Conservation (phyloP, 2,329 filamentous ascomycete species). For the Cryoendolithus antarcticus region DNA sequence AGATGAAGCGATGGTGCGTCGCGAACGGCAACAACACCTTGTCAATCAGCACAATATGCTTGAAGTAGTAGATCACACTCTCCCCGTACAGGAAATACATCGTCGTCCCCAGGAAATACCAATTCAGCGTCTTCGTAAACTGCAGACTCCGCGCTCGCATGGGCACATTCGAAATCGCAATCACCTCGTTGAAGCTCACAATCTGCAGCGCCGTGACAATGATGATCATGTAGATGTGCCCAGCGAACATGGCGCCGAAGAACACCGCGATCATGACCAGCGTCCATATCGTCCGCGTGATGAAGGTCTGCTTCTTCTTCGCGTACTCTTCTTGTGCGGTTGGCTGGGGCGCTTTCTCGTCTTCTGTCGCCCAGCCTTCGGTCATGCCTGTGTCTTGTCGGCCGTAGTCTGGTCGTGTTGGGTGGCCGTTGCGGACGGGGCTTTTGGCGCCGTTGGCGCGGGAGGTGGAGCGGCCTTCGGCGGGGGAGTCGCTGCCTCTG, state of each 20-base stretch:
- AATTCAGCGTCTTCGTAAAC: constrained; percentile 93
- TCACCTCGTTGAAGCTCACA: constrained; percentile 97
- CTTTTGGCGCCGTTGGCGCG: constrained; percentile 38
- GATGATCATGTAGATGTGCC: constrained; percentile 92
- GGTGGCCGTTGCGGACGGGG: constrained; percentile 33
- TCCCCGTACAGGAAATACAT: constrained; percentile 99
- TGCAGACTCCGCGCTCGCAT: constrained; percentile 80
- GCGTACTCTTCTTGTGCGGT: constrained; percentile 57
- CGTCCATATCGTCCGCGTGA: constrained; percentile 93
- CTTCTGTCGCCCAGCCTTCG: constrained; percentile 24
- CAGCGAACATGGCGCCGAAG: constrained; percentile 84
- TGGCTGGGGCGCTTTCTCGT: constrained; percentile 17
- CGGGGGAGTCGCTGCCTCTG: constrained; percentile 37
- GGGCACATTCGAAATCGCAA: constrained; percentile 90
- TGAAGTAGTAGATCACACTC: constrained; percentile 99
- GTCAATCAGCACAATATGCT: constrained; percentile 93
- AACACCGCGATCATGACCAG: constrained; percentile 94
- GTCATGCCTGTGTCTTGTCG: constrained; percentile 16
- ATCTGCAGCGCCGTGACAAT: constrained; percentile 91
- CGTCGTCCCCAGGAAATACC: constrained; percentile 97
- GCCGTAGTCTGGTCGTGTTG: constrained; percentile 11
- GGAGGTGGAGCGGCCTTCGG: constrained; percentile 10
- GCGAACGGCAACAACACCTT: constrained; percentile 84
- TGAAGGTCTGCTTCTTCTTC: constrained; percentile 98
- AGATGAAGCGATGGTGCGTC: constrained; percentile 96